Base-by-base conservation (phyloP, 257 asterid genomes). In the Salvia rosmarinus region DNA sequence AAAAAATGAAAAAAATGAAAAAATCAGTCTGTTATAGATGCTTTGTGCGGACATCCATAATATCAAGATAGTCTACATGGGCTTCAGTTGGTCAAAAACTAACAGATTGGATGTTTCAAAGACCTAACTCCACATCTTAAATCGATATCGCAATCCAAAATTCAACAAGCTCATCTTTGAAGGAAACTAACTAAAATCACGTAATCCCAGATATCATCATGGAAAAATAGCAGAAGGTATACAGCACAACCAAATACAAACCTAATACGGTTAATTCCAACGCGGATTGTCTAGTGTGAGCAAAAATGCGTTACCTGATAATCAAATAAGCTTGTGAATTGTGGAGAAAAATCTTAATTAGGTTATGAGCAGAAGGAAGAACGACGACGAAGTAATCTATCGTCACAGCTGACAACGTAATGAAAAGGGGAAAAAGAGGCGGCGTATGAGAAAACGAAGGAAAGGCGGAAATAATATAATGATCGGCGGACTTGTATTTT, bases 401-500 rank as follows among this genome's bases (percentile, higher is more conserved):
- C 14, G 68, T 1, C 68, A 43, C 4, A 43, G 25, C 32, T 0
- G 11, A 13, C 35, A 9, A 13, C 1, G 37, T 20, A 6, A 17
- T 16, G 8, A 6, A 32, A 60, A 17, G 60, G 17, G 3, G 2
- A 2, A 16, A n/a, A 14, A 43, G 55, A 44, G 70, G 63, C 70
- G 25, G 54, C 35, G 20, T 16, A 44, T 8, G 64, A 72, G 6
- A 47, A 20, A 21, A 5, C 0, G 11, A 17, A 47, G 21, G 52
- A 2, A 30, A 60, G 39, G 6, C 2, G 23, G 49, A 34, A 12
- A 59, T 17, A 7, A 32, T 46, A 59, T 42, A 23, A 11, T 30
- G 34, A 57, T 44, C 0, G n/a, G 60, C 61, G 68, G 68, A n/a
- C n/a, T n/a, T n/a, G n/a, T n/a, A n/a, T n/a, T n/a, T 60, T 16